Percentiles rank a stretch among this genome's conserved stretches.
phyloP scores from a whole-genome alignment of 257 asterid species.

The Paraleonurus japonicus region DNA sequence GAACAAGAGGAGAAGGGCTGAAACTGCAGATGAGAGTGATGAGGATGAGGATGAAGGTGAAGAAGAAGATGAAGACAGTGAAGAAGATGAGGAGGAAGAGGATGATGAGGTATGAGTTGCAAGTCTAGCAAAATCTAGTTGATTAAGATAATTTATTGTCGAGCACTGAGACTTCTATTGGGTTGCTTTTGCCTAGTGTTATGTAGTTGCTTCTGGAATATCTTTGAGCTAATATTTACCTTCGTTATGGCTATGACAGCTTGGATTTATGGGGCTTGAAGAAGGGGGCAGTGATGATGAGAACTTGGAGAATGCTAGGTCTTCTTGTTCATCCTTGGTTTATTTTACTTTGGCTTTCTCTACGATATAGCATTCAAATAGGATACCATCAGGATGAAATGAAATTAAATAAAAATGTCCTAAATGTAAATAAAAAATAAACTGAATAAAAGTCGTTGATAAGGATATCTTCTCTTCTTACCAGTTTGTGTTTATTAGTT shows the following conservation, averaged over 20 bases:
- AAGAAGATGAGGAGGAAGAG: slow-evolving; percentile 43
- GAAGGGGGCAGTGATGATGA: slow-evolving; percentile 53
- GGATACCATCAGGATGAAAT: neutral
- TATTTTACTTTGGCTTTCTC: neutral
- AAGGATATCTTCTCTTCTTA: neutral
- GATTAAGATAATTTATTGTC: neutral
- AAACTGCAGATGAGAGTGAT: slow-evolving; percentile 39
- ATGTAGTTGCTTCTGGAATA: neutral
- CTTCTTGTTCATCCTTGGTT: slow-evolving; percentile 1
- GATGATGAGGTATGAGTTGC: slow-evolving; percentile 55
- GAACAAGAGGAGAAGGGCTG: slow-evolving; percentile 36
- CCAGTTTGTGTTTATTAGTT: neutral
- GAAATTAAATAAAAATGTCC: neutral
- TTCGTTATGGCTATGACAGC: slow-evolving; percentile 39
- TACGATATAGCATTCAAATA: neutral
- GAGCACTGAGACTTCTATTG: neutral
- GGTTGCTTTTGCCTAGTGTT: slow-evolving; percentile 8
- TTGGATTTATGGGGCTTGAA: slow-evolving; percentile 66
- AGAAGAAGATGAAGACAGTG: slow-evolving; percentile 37
- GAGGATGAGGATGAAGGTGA: slow-evolving; percentile 39
- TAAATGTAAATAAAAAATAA: neutral
- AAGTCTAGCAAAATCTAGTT: slow-evolving; percentile 1
- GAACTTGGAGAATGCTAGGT: slow-evolving; percentile 63
- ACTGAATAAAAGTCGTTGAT: neutral
- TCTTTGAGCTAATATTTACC: slow-evolving; percentile 23